Evolutionary conservation across 2,329 filamentous ascomycete species (phyloP).

Genomic region (Colletotrichum agaves): DNA sequence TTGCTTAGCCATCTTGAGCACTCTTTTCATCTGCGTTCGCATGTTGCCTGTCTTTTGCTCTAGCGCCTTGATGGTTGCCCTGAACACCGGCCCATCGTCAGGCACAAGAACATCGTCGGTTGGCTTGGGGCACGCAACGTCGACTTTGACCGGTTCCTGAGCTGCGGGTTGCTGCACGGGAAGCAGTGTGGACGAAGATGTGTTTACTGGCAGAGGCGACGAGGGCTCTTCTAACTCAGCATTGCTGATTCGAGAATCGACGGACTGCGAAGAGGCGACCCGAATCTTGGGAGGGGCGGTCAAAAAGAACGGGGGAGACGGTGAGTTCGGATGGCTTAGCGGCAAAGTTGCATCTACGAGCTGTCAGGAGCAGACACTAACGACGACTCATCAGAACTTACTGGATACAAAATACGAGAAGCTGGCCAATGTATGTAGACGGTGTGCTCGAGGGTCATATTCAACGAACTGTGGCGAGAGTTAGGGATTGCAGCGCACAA

Average conservation of each 20-base stretch:
- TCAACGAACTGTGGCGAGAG: constrained; percentile 79
- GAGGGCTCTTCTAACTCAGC: constrained; percentile 71
- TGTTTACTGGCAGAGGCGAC: constrained; percentile 59
- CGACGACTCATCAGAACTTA: constrained; percentile 50
- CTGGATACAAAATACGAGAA: constrained; percentile 97
- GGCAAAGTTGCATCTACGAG: constrained; percentile 55
- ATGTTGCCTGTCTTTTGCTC: constrained; percentile 98
- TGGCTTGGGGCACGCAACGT: constrained; percentile 86
- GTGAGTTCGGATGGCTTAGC: constrained; percentile 70
- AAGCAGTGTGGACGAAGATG: constrained; percentile 37
- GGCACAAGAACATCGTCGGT: constrained; percentile 85
- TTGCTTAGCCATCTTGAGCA: constrained; percentile 92
- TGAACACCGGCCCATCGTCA: constrained; percentile 94
- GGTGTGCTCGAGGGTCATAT: constrained; percentile 93
- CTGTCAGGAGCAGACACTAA: constrained; percentile 18
- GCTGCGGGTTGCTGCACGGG: constrained; percentile 38
- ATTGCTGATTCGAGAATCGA: constrained; percentile 83
- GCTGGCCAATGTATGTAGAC: constrained; percentile 85
- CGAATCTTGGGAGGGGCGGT: constrained; percentile 79
- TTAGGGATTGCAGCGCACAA: constrained; percentile 39
- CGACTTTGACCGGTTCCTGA: constrained; percentile 77
- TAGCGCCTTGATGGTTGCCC: constrained; percentile 94
- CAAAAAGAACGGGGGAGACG: constrained; percentile 78
- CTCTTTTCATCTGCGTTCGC: constrained; percentile 94
- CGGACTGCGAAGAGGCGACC: constrained; percentile 86